Evolutionary conservation across 1,284 basidiomycete species (phyloP), one percentile per base, ranked within the genome.

Genomic region (Apiotrichum sp.): DNA sequence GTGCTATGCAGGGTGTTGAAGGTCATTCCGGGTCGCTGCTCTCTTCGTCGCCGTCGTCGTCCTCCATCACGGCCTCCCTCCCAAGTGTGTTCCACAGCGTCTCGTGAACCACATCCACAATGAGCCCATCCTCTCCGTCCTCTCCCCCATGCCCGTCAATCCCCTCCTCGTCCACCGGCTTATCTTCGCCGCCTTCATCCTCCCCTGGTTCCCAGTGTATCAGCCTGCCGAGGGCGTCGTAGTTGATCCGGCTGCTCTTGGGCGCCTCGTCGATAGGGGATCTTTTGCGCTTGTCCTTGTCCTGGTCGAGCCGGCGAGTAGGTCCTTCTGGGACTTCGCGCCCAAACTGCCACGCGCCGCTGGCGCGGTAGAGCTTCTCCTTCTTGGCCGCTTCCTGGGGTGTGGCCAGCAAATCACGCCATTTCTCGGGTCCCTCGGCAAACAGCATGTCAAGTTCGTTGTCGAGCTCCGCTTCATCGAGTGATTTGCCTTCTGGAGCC

Each of bases 391-490:
- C 61, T 40, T 62, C 55, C 0, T 31, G 55, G 1, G 52, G 36
- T 0, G 52, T 41, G 11, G 34, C 29, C 8, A 62, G 3, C 3
- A 59, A 34, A 34, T 58, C 52, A 1, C n/a, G 16, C 31, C 58
- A 35, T 6, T 35, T 29, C 33, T 63, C 62, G 16, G 13, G 36
- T 7, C 54, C 57, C 35, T 34, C 33, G 4, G 39, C 29, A 41
- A 66, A 66, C 6, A 66, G 53, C 3, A 45, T 8, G 22, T 43
- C 58, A 9, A 64, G 52, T 43, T 66, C 64, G 3, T 31, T 31
- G 13, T 64, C 61, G 5, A 61, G 57, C n/a, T 60, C 35, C 5
- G n/a, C 41, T 1, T 36, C 42, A 29, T 44, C 32, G 2, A 61
- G 33, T 2, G 10, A 7, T 1, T n/a, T 33, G 7, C 54, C 52